Percentiles rank a stretch among this genome's conserved stretches.
Conservation (phyloP, 495 filamentous ascomycete species). For the Penicillium lagena region DNA sequence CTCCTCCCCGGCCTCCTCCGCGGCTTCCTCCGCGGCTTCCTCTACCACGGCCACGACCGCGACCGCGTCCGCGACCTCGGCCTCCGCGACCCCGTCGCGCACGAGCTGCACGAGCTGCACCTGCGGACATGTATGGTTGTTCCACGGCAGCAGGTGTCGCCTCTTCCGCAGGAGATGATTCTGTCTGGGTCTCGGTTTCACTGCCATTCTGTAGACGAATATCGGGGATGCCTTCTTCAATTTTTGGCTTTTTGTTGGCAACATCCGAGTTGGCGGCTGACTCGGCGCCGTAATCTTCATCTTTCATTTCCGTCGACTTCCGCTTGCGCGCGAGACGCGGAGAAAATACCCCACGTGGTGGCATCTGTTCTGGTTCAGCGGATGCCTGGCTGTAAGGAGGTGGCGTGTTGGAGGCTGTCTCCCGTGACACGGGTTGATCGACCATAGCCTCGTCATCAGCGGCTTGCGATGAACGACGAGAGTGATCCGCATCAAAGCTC, state of each 20-base stretch:
- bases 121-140: background rate
- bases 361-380: background rate
- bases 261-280: conserved; percentile 6
- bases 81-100: conserved; percentile 29
- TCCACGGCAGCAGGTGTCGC: conserved; percentile 2
- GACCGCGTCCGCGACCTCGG: conserved; percentile 20
- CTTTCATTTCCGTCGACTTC: conserved; percentile 21
- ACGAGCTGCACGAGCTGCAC: conserved; percentile 14
- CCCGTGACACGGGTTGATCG: too few species aligned
- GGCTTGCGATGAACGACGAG: background rate
- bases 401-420: too few species aligned
- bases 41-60: conserved; percentile 32
- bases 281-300: conserved; percentile 9
- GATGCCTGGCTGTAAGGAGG: too few species aligned
- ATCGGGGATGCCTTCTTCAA: conserved; percentile 19
- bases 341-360: conserved; percentile 1
- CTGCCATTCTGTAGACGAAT: conserved; percentile 16
- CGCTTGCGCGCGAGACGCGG: conserved; percentile 23
- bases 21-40: conserved; percentile 20
- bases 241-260: conserved; percentile 23
- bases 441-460: background rate
- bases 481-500: too few species aligned
- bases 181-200: conserved; percentile 8
- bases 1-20: background rate
- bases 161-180: conserved; percentile 14